These are phyloP conservation scores for Pezicula carpinea DNA, from an alignment of 2,329 filamentous ascomycete genomes.

Conservation along the genomic window DNA sequence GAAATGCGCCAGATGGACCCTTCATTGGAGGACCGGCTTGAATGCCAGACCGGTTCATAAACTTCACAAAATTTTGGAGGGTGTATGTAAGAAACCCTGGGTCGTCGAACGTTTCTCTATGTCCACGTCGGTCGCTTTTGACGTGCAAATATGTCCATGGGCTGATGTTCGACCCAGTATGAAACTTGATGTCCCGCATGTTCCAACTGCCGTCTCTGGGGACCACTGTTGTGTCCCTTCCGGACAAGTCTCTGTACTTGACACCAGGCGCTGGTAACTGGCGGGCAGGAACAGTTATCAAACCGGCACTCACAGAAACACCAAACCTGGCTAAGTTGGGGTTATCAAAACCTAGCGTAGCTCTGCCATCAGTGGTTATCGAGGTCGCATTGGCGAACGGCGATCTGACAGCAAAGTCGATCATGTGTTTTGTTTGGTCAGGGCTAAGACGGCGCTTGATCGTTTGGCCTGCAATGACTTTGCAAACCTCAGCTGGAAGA, in stretches of 20 bases:
- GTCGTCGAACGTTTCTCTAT: conserved; percentile 4
- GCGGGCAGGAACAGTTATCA: conserved; percentile 70
- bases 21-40: conserved; percentile 15
- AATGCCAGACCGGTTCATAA: conserved; percentile 20
- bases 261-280: conserved; percentile 59
- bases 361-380: conserved; percentile 53
- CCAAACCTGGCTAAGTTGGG: conserved; percentile 51
- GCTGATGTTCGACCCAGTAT: conserved; percentile 42
- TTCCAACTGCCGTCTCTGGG: conserved; percentile 64
- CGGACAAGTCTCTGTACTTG: conserved; percentile 41
- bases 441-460: conserved; percentile 54
- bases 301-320: conserved; percentile 47
- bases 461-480: conserved; percentile 59
- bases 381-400: conserved; percentile 64
- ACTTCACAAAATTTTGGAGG: conserved; percentile 14
- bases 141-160: conserved; percentile 39
- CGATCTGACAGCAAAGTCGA: conserved; percentile 63
- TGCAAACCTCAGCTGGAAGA: conserved; percentile 62
- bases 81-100: conserved; percentile 5
- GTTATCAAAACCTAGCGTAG: conserved; percentile 53
- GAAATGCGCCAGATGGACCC: neutral
- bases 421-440: conserved; percentile 63
- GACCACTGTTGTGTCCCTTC: conserved; percentile 19
- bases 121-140: conserved; percentile 5
- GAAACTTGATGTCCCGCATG: conserved; percentile 53